Conservation (phyloP, 2,329 filamentous ascomycete species). For the Paecilomyces sp. region DNA sequence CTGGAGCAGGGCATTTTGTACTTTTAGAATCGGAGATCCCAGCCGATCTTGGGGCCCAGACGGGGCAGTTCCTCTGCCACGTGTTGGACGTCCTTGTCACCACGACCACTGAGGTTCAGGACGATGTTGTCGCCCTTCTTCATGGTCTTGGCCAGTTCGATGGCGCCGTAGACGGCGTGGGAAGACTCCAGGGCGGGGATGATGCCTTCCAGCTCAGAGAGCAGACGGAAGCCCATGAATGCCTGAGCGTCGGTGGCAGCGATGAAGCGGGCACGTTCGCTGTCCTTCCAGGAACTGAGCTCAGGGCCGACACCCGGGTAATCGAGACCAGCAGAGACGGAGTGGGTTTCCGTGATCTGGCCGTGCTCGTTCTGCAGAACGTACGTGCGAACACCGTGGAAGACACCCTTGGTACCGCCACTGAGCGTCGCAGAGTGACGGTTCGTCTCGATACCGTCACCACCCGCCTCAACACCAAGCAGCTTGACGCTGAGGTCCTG, state of each 20-base stretch:
- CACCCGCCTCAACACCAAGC: conserved; percentile 89
- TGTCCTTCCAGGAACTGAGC: conserved; percentile 88
- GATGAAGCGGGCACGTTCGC: conserved; percentile 74
- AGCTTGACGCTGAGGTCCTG: conserved; percentile 79
- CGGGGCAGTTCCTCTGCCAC: conserved; percentile 89
- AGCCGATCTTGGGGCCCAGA: conserved; percentile 79
- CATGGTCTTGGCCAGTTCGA: conserved; percentile 91
- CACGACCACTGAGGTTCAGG: conserved; percentile 85
- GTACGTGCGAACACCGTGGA: conserved; percentile 94
- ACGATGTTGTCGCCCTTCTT: conserved; percentile 81
- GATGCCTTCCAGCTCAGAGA: conserved; percentile 87
- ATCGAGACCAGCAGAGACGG: conserved; percentile 90
- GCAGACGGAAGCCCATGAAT: conserved; percentile 75
- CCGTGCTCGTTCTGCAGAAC: conserved; percentile 88
- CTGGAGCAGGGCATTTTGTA: background rate
- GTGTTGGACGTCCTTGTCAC: conserved; percentile 98
- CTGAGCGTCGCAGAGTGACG: conserved; percentile 84
- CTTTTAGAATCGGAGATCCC: conserved; percentile 37
- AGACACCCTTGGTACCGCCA: conserved; percentile 80
- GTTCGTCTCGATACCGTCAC: conserved; percentile 79
- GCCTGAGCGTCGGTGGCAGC: conserved; percentile 88
- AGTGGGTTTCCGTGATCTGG: conserved; percentile 92
- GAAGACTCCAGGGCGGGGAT: conserved; percentile 92
- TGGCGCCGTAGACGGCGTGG: conserved; percentile 82
- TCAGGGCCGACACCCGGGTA: conserved; percentile 97